Percentiles rank a stretch among this genome's conserved stretches.
Conservation (phyloP, 768 basidiomycete genomes). For the Tephrocybe sp. region DNA sequence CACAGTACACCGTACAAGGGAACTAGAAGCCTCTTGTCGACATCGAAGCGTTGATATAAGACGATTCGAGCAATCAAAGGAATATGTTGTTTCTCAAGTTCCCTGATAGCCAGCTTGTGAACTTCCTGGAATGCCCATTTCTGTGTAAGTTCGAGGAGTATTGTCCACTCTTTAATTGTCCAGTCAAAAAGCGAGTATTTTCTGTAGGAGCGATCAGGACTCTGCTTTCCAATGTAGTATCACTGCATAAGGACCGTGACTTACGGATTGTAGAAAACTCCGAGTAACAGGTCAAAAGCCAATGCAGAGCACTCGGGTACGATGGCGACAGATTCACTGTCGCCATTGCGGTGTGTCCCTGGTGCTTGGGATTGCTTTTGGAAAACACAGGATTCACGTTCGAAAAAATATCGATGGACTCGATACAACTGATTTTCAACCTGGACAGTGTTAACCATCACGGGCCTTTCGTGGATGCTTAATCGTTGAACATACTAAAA, state of each 20-base stretch:
- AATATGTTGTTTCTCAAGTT: slow-evolving; percentile 14
- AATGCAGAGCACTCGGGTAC: slow-evolving; percentile 34
- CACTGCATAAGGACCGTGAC: slow-evolving; percentile 16
- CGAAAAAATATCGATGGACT: slow-evolving; percentile 63
- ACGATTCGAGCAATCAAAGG: slow-evolving; percentile 29
- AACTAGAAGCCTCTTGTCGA: slow-evolving; percentile 50
- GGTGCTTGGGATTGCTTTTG: slow-evolving; percentile 31
- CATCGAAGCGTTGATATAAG: slow-evolving; percentile 51
- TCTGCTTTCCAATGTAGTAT: background rate
- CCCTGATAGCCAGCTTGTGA: slow-evolving; percentile 49
- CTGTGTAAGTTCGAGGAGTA: slow-evolving; percentile 52
- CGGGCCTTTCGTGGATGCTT: background rate
- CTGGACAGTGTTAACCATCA: slow-evolving; percentile 28
- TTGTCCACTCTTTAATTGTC: slow-evolving; percentile 49
- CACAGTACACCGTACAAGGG: slow-evolving; percentile 54
- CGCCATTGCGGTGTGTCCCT: slow-evolving; percentile 33
- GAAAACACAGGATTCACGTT: slow-evolving; percentile 58
- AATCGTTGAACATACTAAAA: slow-evolving; percentile 40
- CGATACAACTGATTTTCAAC: slow-evolving; percentile 56
- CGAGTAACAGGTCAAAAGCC: slow-evolving; percentile 48
- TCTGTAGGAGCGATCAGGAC: slow-evolving; percentile 28
- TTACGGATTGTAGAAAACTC: slow-evolving; percentile 60
- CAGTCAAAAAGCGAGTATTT: slow-evolving; percentile 57
- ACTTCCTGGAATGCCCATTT: slow-evolving; percentile 45
- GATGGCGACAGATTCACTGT: slow-evolving; percentile 40